These are phyloP conservation scores for Candida sp. DNA, from an alignment of 1,139 yeast genomes.

Conservation along the genomic window DNA sequence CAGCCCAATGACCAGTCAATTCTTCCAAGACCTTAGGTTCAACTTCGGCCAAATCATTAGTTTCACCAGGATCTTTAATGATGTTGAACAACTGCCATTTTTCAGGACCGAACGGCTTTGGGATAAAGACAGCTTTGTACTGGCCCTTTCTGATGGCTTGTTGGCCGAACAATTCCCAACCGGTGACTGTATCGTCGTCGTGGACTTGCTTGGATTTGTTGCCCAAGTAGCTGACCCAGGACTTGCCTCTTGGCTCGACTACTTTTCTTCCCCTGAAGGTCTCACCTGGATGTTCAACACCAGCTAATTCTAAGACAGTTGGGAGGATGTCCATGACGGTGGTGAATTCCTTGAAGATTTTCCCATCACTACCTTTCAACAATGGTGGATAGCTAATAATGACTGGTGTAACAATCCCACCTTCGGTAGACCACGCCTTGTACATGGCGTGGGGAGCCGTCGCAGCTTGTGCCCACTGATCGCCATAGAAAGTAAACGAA, in stretches of 20 bases:
- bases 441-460: slow-evolving; percentile 59
- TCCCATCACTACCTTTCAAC: slow-evolving; percentile 24
- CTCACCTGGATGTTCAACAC: slow-evolving; percentile 46
- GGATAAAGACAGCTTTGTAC: slow-evolving; percentile 52
- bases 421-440: slow-evolving; percentile 58
- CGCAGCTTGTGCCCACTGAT: slow-evolving; percentile 71
- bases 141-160: slow-evolving; percentile 58
- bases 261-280: slow-evolving; percentile 41
- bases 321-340: slow-evolving; percentile 66
- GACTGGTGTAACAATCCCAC: slow-evolving; percentile 60
- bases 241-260: slow-evolving; percentile 42
- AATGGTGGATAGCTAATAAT: slow-evolving; percentile 45
- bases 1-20: slow-evolving; percentile 52
- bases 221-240: slow-evolving; percentile 38
- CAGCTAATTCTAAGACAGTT: slow-evolving; percentile 53
- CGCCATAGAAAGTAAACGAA: slow-evolving; percentile 57
- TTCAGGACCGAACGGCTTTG: slow-evolving; percentile 52
- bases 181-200: slow-evolving; percentile 51
- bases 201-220: slow-evolving; percentile 35
- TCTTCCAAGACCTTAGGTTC: slow-evolving; percentile 38
- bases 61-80: slow-evolving; percentile 51
- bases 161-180: slow-evolving; percentile 63
- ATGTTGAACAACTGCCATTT: slow-evolving; percentile 55
- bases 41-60: slow-evolving; percentile 37
- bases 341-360: slow-evolving; percentile 38